Percentiles rank a stretch among this genome's conserved stretches.
Conservation (phyloP, 345 rosid genomes). For the Lagerstroemia speciosa region DNA sequence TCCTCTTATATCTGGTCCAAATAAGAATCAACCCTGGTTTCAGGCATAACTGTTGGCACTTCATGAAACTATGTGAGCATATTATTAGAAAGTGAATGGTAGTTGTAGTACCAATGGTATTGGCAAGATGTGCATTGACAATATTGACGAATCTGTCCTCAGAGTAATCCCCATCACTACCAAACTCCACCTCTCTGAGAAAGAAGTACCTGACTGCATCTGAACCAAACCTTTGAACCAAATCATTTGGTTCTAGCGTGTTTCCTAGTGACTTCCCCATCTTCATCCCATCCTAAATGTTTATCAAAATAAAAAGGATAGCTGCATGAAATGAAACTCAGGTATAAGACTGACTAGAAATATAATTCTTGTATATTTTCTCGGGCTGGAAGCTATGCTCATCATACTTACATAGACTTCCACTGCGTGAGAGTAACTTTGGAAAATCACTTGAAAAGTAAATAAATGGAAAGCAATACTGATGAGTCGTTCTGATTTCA, state of each 20-base stretch:
- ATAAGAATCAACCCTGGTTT: not conserved
- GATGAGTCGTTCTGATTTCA: not conserved
- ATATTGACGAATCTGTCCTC: slow-evolving; percentile 77
- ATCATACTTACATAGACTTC: not conserved
- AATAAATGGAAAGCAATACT: not conserved
- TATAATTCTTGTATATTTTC: not conserved
- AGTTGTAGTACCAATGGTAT: slow-evolving; percentile 58
- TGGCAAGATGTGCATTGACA: slow-evolving; percentile 95
- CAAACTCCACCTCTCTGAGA: slow-evolving; percentile 84
- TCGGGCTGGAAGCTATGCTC: not conserved
- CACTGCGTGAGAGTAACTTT: not conserved
- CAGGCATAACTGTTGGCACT: not conserved
- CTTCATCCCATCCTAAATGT: slow-evolving; percentile 90
- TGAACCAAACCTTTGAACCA: slow-evolving; percentile 73
- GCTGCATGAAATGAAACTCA: slow-evolving; percentile 45
- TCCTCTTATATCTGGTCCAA: not conserved
- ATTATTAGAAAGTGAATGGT: not conserved
- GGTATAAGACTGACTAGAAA: slow-evolving; percentile 16
- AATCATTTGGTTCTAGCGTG: slow-evolving; percentile 73
- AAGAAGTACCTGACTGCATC: slow-evolving; percentile 95
- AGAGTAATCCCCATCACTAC: slow-evolving; percentile 91
- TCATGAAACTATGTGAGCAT: too few species aligned
- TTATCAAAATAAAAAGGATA: slow-evolving; percentile 33
- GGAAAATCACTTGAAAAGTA: not conserved
- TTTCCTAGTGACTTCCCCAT: slow-evolving; percentile 97